These are phyloP conservation scores for Brettanomyces bruxellensis DNA, from an alignment of 805 yeast species.

Conservation along the genomic window DNA sequence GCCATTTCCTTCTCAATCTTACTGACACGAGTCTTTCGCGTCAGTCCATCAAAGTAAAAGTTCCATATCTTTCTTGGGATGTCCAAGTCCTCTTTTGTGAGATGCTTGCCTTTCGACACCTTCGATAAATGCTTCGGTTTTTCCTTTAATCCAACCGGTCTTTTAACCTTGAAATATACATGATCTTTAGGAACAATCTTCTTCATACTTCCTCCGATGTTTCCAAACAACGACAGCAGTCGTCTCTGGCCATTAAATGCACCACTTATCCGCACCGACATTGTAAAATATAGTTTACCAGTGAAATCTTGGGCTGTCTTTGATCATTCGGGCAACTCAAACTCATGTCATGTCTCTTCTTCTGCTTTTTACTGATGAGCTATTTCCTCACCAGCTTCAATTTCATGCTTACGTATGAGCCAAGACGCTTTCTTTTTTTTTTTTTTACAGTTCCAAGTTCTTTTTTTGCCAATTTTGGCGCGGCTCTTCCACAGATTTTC, in stretches of 20 bases:
- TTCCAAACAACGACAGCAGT: slow-evolving; percentile 23
- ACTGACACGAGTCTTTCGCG: slow-evolving; percentile 24
- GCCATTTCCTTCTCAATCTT: slow-evolving; percentile 52
- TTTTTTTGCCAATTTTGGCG: too few species aligned
- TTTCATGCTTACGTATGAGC: too few species aligned
- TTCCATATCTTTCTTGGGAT: slow-evolving; percentile 24
- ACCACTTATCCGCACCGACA: too few species aligned
- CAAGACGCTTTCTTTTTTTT: too few species aligned
- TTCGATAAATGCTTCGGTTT: slow-evolving; percentile 19
- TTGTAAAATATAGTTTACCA: too few species aligned
- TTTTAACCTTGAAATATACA: slow-evolving; percentile 22
- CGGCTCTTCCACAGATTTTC: too few species aligned
- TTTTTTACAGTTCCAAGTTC: too few species aligned
- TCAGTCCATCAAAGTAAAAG: slow-evolving; percentile 28
- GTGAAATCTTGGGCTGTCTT: too few species aligned
- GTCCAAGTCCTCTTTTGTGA: slow-evolving; percentile 21
- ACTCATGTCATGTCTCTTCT: too few species aligned
- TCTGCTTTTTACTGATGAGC: too few species aligned
- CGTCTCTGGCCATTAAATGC: slow-evolving; percentile 8
- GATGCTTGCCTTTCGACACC: slow-evolving; percentile 12
- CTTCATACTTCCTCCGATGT: slow-evolving; percentile 21
- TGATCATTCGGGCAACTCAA: too few species aligned
- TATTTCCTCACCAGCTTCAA: too few species aligned
- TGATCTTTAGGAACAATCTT: slow-evolving; percentile 27
- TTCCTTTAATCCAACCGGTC: slow-evolving; percentile 24